Evolutionary conservation across 2,329 filamentous ascomycete species (phyloP), one percentile per base, ranked within the genome.

Genomic region (Geosmithia putterillii): DNA sequence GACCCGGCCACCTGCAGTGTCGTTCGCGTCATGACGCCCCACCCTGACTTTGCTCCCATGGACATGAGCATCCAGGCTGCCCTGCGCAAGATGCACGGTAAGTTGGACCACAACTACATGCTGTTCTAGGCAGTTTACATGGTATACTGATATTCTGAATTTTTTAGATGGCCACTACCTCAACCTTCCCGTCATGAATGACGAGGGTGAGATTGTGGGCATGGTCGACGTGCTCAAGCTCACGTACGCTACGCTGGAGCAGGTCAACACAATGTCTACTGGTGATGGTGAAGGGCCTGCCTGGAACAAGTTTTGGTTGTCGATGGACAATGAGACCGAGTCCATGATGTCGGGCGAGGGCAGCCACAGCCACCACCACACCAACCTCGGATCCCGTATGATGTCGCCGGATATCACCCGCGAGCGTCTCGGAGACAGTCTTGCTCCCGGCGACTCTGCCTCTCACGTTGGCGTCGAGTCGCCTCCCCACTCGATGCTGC

Each of bases 271-370:
- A 46, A 96, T 98, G 82, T 81, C 77, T 36, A 88, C 81, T 43
- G 77, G 78, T 37, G 90, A 95, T 58, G 87, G 79, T 53, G 92
- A 98, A 65, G 92, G 92, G 0, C 92, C 92, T 5, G 92, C 92
- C 7, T 98, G 92, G 92, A 96, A 95, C 70, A 98, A 96, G 65
- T 98, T 98, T 69, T 98, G 92, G 92, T 73, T 96, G 51, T 96
- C 92, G 1, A 81, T 98, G 54, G 78, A 96, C 61, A 80, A 94
- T 54, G 90, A 95, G 61, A 90, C 89, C 14, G 92, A 96, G 64
- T 98, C 92, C 2, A 83, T 95, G 74, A 81, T 96, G 62, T 98
- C 92, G 46, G 92, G 89, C 47, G 87, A 94, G 45, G 86, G 46
- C 8, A 86, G 84, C 56, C 81, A 82, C 55, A 82, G 86, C 53